Evolutionary conservation across 2,329 filamentous ascomycete species (phyloP).

Genomic region (Colletotrichum limetticola): DNA sequence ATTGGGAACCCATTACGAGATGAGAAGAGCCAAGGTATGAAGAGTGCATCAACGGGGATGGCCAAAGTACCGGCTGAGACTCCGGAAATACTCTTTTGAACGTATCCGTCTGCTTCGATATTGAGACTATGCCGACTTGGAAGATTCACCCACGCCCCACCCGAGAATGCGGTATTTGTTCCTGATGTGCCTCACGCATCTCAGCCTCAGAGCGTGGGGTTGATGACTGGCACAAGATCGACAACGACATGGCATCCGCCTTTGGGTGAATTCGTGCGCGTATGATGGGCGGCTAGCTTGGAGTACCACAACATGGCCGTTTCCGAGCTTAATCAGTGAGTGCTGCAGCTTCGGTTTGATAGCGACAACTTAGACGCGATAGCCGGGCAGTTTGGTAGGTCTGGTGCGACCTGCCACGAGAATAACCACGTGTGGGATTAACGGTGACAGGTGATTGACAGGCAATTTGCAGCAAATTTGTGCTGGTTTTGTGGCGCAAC

Average conservation of each 20-base stretch:
- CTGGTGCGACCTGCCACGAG: background rate
- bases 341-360: background rate
- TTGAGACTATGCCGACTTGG: background rate
- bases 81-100: slow-evolving; percentile 7
- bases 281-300: background rate
- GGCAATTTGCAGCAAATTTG: background rate
- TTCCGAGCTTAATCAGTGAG: background rate
- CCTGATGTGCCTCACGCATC: slow-evolving; percentile 17
- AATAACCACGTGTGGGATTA: background rate
- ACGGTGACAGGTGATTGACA: background rate
- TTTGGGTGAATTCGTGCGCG: background rate
- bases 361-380: slow-evolving; percentile 3
- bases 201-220: slow-evolving; percentile 33
- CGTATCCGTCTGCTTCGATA: background rate
- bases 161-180: slow-evolving; percentile 25
- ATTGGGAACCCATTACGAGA: slow-evolving; percentile 30
- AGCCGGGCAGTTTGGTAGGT: background rate
- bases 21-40: slow-evolving; percentile 13
- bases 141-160: slow-evolving; percentile 4
- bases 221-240: background rate
- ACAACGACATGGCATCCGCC: slow-evolving; percentile 9
- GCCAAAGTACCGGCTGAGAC: background rate
- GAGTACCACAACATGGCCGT: background rate
- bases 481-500: background rate
- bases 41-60: background rate